A percentile compares a stretch with the other conserved stretches of the same genome.
Evolutionary conservation across 441 rosid genomes (phyloP).

Genomic region (Macaranga tanarius): DNA sequence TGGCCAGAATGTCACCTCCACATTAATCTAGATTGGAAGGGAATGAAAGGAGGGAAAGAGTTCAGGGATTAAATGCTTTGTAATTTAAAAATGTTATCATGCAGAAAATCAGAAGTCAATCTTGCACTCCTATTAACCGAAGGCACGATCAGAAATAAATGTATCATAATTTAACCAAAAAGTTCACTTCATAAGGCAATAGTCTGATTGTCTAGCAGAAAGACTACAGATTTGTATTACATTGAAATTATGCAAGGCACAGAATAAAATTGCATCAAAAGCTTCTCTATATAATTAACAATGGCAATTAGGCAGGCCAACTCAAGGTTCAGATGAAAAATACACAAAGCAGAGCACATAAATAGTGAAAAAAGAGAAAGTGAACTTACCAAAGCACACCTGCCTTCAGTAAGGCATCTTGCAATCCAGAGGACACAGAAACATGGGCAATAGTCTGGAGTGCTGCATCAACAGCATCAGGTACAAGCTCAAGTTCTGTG

Average conservation of each 20-base stretch:
- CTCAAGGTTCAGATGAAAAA: not conserved
- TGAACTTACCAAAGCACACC: constrained; percentile 89
- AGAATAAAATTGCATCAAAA: constrained; percentile 8
- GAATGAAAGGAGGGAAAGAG: not conserved
- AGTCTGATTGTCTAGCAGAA: constrained; percentile 1
- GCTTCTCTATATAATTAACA: not conserved
- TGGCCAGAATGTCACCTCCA: not conserved
- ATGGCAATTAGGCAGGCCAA: not conserved
- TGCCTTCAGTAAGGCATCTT: constrained; percentile 78
- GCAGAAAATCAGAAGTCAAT: not conserved
- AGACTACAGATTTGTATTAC: not conserved
- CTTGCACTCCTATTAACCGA: not conserved
- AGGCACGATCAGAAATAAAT: not conserved
- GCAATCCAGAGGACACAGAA: constrained; percentile 84
- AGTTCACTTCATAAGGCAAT: not conserved
- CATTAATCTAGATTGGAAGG: not conserved
- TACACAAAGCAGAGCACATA: constrained; percentile 1
- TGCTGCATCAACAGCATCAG: constrained; percentile 96
- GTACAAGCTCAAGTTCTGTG: constrained; percentile 92
- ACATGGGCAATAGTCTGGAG: constrained; percentile 82
- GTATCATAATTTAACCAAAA: not conserved
- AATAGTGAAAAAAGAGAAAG: constrained; percentile 6
- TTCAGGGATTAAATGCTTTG: not conserved
- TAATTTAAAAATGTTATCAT: not conserved
- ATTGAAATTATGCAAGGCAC: not conserved